Conservation (phyloP, 768 basidiomycete species). For the Dioszegia aurantiaca region DNA sequence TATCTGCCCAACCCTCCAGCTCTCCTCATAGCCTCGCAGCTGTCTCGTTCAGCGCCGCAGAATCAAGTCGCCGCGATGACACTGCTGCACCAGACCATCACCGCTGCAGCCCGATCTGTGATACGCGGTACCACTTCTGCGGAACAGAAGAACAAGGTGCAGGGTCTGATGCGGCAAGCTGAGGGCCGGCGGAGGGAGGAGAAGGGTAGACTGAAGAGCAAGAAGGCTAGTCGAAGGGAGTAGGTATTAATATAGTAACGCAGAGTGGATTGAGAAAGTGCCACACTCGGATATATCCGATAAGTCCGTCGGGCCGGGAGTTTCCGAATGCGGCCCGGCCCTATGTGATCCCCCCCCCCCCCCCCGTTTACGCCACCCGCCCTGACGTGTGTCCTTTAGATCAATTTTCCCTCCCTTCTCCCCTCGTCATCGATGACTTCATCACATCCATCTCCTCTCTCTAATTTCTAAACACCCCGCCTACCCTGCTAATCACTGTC, state of each 20-base stretch:
- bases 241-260: not conserved
- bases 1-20: slow-evolving; percentile 38
- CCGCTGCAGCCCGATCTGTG: slow-evolving; percentile 21
- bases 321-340: too few relatives aligned
- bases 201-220: slow-evolving; percentile 30
- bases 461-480: too few relatives aligned
- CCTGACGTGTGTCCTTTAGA: not conserved
- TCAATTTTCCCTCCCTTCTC: too few relatives aligned
- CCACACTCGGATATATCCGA: not conserved
- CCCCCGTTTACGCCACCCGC: not conserved
- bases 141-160: slow-evolving; percentile 37
- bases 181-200: slow-evolving; percentile 29
- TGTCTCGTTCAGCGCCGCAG: slow-evolving; percentile 32
- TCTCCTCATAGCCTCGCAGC: slow-evolving; percentile 38
- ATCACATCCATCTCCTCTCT: too few relatives aligned
- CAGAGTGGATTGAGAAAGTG: not conserved
- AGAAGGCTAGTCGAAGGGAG: slow-evolving; percentile 25
- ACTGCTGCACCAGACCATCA: slow-evolving; percentile 34
- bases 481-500: not conserved
- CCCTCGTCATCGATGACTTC: too few relatives aligned
- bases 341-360: not conserved
- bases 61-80: slow-evolving; percentile 31
- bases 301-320: too few relatives aligned
- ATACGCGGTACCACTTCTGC: slow-evolving; percentile 37
- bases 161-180: slow-evolving; percentile 24